Conservation (phyloP, 2,329 filamentous ascomycete genomes). For the Ophiosphaerella narmari region DNA sequence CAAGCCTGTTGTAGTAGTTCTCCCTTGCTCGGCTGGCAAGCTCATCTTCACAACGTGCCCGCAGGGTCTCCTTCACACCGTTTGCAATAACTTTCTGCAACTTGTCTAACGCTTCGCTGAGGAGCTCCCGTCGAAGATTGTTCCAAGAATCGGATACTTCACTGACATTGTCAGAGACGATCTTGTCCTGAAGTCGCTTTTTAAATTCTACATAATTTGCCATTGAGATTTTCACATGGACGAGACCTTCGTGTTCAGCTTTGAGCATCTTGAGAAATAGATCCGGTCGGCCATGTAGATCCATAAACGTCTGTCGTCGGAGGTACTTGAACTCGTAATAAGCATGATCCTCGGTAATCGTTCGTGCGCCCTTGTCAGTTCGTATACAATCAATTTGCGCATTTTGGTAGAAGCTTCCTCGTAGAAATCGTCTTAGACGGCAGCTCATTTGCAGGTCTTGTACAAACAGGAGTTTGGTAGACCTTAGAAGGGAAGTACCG, state of each 20-base stretch:
- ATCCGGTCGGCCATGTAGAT: slow-evolving; percentile 82
- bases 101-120: slow-evolving; percentile 80
- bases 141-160: slow-evolving; percentile 97
- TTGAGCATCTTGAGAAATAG: slow-evolving; percentile 97
- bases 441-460: slow-evolving; percentile 90
- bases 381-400: slow-evolving; percentile 85
- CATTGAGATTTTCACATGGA: slow-evolving; percentile 82
- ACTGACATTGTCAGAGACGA: slow-evolving; percentile 93
- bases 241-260: slow-evolving; percentile 89
- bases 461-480: slow-evolving; percentile 84
- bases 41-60: slow-evolving; percentile 91
- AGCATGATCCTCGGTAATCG: slow-evolving; percentile 92
- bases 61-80: slow-evolving; percentile 91
- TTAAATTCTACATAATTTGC: slow-evolving; percentile 77
- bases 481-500: slow-evolving; percentile 73
- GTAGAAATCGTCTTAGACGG: slow-evolving; percentile 84
- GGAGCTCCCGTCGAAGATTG: slow-evolving; percentile 78
- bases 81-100: slow-evolving; percentile 84
- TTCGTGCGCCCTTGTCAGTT: slow-evolving; percentile 90
- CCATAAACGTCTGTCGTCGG: slow-evolving; percentile 80
- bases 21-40: slow-evolving; percentile 87
- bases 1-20: slow-evolving; percentile 84
- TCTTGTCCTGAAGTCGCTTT: slow-evolving; percentile 76
- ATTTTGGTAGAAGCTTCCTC: slow-evolving; percentile 79
- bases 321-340: slow-evolving; percentile 99